Percentiles rank a stretch among this genome's conserved stretches.
Evolutionary conservation across 2,329 filamentous ascomycete species (phyloP).

Genomic region (Cryphonectria japonica): DNA sequence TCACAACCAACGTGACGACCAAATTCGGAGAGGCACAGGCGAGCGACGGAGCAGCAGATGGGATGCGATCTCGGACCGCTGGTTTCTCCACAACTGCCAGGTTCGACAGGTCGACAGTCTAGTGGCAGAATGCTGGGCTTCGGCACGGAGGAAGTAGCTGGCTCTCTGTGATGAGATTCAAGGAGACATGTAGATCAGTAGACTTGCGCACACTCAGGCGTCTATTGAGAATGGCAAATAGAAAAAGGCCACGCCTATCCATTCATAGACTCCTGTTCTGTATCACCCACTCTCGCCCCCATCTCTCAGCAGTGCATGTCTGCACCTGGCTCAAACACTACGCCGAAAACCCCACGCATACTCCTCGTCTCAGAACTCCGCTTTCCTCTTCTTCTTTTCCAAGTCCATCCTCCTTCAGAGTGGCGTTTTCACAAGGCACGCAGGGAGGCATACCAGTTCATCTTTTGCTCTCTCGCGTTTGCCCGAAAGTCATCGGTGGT

Average conservation of each 20-base stretch:
- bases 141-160: neutral
- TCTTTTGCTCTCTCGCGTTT: neutral
- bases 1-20: neutral
- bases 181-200: neutral
- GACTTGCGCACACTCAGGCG: neutral
- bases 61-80: too few species aligned
- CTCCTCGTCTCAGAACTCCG: neutral
- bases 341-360: neutral
- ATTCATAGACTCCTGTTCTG: neutral
- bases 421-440: constrained; percentile 1
- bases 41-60: neutral
- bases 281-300: neutral
- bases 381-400: neutral
- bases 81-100: too few species aligned
- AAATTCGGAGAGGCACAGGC: neutral
- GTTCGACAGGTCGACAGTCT: neutral
- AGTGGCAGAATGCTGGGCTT: neutral
- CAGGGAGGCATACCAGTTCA: neutral
- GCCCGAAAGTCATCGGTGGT: neutral
- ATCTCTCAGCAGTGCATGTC: neutral
- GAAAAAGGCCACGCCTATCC: neutral
- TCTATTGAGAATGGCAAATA: constrained; percentile 3
- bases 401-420: neutral
- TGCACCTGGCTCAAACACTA: neutral
- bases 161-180: neutral